Evolutionary conservation across 2,329 filamentous ascomycete genomes (phyloP).

Genomic region (Colletotrichum musae): DNA sequence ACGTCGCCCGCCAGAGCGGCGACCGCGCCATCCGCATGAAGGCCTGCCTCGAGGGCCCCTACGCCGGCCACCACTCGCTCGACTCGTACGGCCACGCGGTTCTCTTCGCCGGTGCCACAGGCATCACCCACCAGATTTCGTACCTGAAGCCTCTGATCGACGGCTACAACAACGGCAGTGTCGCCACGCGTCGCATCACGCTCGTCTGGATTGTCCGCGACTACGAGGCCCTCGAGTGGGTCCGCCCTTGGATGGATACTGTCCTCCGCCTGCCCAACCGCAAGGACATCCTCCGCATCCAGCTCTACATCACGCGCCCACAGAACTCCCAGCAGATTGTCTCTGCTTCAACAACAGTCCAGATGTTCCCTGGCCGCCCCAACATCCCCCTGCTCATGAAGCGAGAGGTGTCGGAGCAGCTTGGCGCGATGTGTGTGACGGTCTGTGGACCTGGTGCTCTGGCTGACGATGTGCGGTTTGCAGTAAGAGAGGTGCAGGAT

Average conservation of each 20-base stretch:
- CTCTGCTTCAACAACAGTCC: slow-evolving; percentile 83
- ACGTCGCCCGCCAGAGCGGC: slow-evolving; percentile 72
- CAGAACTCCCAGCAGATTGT: slow-evolving; percentile 86
- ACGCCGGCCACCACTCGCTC: slow-evolving; percentile 85
- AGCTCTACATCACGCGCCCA: slow-evolving; percentile 92
- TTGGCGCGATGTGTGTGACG: slow-evolving; percentile 90
- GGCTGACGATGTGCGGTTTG: slow-evolving; percentile 81
- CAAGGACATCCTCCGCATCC: slow-evolving; percentile 85
- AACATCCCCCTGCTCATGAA: slow-evolving; percentile 84
- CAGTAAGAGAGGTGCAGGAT: slow-evolving; percentile 75
- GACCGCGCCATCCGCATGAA: slow-evolving; percentile 71
- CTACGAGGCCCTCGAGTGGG: slow-evolving; percentile 92
- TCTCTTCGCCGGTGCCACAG: slow-evolving; percentile 92
- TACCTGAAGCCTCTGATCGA: slow-evolving; percentile 85
- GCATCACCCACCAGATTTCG: slow-evolving; percentile 95
- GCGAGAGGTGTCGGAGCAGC: slow-evolving; percentile 84
- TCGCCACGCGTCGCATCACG: slow-evolving; percentile 85
- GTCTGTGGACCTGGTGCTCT: slow-evolving; percentile 83
- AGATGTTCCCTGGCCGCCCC: slow-evolving; percentile 92
- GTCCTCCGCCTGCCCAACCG: slow-evolving; percentile 85
- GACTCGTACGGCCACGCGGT: slow-evolving; percentile 94
- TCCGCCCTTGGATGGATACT: slow-evolving; percentile 85
- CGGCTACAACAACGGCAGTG: slow-evolving; percentile 77
- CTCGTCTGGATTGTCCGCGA: slow-evolving; percentile 95
- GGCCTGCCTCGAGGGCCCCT: slow-evolving; percentile 91